These are phyloP conservation scores for Fusarium sarcochroum DNA, from an alignment of 2,329 filamentous ascomycete genomes.

Conservation along the genomic window DNA sequence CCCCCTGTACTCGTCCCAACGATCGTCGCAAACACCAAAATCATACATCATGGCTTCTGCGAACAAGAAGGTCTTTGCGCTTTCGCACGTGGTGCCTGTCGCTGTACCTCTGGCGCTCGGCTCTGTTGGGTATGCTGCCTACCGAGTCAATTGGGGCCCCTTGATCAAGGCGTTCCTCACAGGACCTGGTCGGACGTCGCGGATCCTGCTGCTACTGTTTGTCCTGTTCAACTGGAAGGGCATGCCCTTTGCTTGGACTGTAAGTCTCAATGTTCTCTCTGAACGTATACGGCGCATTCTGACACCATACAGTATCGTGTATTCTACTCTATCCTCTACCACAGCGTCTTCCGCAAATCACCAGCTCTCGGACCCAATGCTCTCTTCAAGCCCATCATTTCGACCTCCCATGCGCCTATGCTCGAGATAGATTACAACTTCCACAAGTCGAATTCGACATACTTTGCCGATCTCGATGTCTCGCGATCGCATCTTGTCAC, in stretches of 20 bases:
- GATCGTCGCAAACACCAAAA: slow-evolving; percentile 21
- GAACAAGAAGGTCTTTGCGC: slow-evolving; percentile 51
- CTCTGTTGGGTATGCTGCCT: slow-evolving; percentile 63
- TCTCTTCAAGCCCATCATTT: slow-evolving; percentile 80
- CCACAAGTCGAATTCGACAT: slow-evolving; percentile 87
- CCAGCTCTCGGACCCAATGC: slow-evolving; percentile 69
- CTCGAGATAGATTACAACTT: slow-evolving; percentile 90
- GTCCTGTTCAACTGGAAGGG: slow-evolving; percentile 79
- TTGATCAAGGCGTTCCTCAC: slow-evolving; percentile 63
- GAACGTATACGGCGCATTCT: not conserved
- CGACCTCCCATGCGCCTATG: slow-evolving; percentile 75
- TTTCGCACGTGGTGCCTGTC: slow-evolving; percentile 55
- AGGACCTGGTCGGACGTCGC: slow-evolving; percentile 67
- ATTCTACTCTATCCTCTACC: slow-evolving; percentile 69
- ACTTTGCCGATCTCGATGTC: slow-evolving; percentile 89
- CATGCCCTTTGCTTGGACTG: slow-evolving; percentile 82
- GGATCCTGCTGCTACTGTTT: slow-evolving; percentile 68
- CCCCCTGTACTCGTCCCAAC: slow-evolving; percentile 13
- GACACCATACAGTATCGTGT: slow-evolving; percentile 65
- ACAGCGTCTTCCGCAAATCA: slow-evolving; percentile 65
- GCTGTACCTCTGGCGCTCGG: slow-evolving; percentile 60
- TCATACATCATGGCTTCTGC: slow-evolving; percentile 52
- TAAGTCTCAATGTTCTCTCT: slow-evolving; percentile 57
- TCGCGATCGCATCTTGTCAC: slow-evolving; percentile 85
- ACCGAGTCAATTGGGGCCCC: slow-evolving; percentile 59